A percentile compares a stretch with the other conserved stretches of the same genome.
Conservation (phyloP, 2,329 filamentous ascomycete species). For the Rutstroemia sp. region DNA sequence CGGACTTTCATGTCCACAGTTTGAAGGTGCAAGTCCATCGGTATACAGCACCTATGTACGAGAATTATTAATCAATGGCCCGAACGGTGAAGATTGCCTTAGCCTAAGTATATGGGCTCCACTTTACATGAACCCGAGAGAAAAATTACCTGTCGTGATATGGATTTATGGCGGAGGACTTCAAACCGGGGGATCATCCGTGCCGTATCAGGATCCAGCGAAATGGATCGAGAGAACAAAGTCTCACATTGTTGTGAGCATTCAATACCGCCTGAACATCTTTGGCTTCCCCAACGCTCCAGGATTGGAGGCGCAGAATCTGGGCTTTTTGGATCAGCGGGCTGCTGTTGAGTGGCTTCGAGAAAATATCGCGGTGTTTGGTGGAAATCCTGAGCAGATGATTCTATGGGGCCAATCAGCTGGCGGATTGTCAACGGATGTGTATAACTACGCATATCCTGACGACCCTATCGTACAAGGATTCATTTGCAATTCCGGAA, state of each 20-base stretch:
- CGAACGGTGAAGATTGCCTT: constrained; percentile 23
- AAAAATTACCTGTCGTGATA: constrained; percentile 37
- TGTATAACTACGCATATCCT: constrained; percentile 17
- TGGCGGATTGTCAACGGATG: constrained; percentile 43
- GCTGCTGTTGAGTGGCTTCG: constrained; percentile 32
- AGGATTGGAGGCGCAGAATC: constrained; percentile 11
- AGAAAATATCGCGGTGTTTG: constrained; percentile 49
- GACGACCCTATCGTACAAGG: constrained; percentile 20
- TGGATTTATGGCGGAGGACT: constrained; percentile 17
- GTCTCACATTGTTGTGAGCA: constrained; percentile 24
- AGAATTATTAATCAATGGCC: constrained; percentile 9
- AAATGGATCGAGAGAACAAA: constrained; percentile 13
- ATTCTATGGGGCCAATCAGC: constrained; percentile 47
- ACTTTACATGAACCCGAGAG: constrained; percentile 17
- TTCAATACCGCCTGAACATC: constrained; percentile 30
- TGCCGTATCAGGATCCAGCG: constrained; percentile 6
- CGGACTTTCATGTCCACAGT: constrained; percentile 18
- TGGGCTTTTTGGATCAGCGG: constrained; percentile 20
- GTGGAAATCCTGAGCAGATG: constrained; percentile 47
- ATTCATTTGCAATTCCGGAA: constrained; percentile 18
- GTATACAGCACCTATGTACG: constrained; percentile 11
- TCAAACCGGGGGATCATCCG: constrained; percentile 9
- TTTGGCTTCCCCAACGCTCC: constrained; percentile 30
- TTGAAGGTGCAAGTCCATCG: constrained; percentile 13
- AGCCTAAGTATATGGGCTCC: constrained; percentile 23